Conservation (phyloP, 148 eudicot genomes). For the Nyssa sinensis region DNA sequence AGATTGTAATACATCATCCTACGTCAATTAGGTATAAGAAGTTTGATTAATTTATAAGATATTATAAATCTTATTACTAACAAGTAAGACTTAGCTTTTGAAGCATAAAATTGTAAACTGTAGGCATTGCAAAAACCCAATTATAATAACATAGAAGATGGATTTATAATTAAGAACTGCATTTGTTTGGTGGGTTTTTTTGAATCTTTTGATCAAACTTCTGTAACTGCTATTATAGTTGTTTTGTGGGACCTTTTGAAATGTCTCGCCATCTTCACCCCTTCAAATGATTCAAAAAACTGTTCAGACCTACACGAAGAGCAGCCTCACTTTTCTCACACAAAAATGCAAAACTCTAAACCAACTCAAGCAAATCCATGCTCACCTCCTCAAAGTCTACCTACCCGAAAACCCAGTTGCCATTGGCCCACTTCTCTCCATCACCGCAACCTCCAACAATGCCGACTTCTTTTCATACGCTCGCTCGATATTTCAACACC, state of each 20-base stretch:
- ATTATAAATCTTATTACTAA: no score
- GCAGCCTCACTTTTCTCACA: slow-evolving; percentile 3
- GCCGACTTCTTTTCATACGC: slow-evolving; percentile 32
- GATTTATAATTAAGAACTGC: no score
- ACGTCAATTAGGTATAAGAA: no score
- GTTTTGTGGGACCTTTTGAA: background rate
- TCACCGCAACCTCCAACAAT: slow-evolving; percentile 29
- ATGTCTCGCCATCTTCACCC: slow-evolving; percentile 23
- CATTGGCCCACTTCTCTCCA: slow-evolving; percentile 30
- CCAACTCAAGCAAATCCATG: slow-evolving; percentile 42
- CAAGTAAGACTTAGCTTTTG: no score
- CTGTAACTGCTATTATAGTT: no score
- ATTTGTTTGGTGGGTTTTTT: no score
- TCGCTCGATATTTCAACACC: slow-evolving; percentile 22
- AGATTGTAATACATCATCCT: no score
- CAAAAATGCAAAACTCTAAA: slow-evolving; percentile 25
- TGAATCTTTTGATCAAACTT: no score
- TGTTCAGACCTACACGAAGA: slow-evolving; percentile 8
- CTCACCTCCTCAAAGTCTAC: slow-evolving; percentile 26
- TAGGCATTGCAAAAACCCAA: no score
- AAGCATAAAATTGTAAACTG: no score
- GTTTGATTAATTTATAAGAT: no score
- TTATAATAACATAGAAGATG: no score
- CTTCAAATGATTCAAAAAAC: slow-evolving; percentile 26
- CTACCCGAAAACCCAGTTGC: slow-evolving; percentile 19